These are phyloP conservation scores for Penicillium glabrum DNA, from an alignment of 2,329 filamentous ascomycete genomes.

Conservation along the genomic window DNA sequence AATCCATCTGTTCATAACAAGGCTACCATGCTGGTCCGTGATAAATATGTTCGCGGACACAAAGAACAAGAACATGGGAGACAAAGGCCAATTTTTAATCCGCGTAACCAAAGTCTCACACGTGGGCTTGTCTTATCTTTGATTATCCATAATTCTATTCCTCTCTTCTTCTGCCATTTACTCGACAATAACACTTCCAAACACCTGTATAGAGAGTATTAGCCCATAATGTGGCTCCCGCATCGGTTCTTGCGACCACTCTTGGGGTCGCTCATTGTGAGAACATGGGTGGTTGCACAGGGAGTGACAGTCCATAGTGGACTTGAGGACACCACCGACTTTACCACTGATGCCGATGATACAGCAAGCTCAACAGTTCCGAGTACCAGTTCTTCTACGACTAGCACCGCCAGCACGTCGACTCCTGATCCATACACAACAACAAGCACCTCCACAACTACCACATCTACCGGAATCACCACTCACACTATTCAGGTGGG, in stretches of 20 bases:
- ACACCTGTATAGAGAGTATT: background rate
- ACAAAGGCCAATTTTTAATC: background rate
- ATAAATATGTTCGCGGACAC: background rate
- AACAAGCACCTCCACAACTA: constrained; percentile 2
- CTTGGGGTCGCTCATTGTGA: background rate
- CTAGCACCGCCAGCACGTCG: background rate
- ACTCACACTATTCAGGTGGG: constrained; percentile 39
- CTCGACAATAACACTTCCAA: background rate
- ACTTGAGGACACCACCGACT: background rate
- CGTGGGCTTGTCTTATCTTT: background rate
- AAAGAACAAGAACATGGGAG: background rate
- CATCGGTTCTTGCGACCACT: background rate
- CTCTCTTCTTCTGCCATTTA: background rate
- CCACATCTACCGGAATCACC: constrained; percentile 17
- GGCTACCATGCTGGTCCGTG: background rate
- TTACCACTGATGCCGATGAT: too few species aligned
- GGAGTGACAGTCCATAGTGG: background rate
- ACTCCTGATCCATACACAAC: background rate
- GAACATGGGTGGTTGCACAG: background rate
- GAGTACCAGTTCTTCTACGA: background rate
- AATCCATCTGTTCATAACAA: background rate
- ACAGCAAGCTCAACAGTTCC: background rate
- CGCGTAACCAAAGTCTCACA: background rate
- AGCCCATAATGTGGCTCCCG: background rate
- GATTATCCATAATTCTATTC: background rate